Percentiles rank a stretch among this genome's conserved stretches.
These are phyloP conservation scores for Sungouiella thailandica DNA, from an alignment of 805 yeast species.

Conservation along the genomic window DNA sequence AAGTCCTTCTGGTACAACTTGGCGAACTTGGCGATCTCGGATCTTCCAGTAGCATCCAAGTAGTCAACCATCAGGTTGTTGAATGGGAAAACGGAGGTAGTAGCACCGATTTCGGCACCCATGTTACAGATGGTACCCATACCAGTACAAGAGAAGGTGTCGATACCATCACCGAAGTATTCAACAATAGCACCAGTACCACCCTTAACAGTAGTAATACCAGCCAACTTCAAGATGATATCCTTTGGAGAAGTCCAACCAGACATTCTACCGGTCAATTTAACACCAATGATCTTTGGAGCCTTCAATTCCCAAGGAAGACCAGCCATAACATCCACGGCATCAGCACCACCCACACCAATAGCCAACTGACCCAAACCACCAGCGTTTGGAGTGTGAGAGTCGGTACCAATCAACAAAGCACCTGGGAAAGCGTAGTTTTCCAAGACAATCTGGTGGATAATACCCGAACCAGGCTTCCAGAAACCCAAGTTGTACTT, in stretches of 20 bases:
- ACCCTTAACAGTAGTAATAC: conserved; percentile 93
- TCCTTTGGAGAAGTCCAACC: conserved; percentile 99
- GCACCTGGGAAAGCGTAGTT: conserved; percentile 98
- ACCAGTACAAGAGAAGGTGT: conserved; percentile 92
- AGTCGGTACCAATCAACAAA: conserved; percentile 92
- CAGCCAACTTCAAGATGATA: conserved; percentile 88
- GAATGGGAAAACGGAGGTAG: conserved; percentile 97
- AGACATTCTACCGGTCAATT: conserved; percentile 82
- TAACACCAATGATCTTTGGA: conserved; percentile 92
- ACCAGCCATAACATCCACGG: conserved; percentile 93
- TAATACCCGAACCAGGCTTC: conserved; percentile 98
- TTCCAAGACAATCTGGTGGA: conserved; percentile 94
- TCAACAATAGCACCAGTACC: conserved; percentile 97
- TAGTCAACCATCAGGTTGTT: conserved; percentile 84
- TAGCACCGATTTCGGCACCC: conserved; percentile 99
- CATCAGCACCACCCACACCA: conserved; percentile 99
- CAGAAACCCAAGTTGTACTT: conserved; percentile 97
- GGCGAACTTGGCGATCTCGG: conserved; percentile 80
- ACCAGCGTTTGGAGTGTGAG: conserved; percentile 98
- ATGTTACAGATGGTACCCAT: conserved; percentile 99
- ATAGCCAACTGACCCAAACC: conserved; percentile 97
- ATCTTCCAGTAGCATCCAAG: conserved; percentile 81
- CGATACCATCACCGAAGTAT: conserved; percentile 94
- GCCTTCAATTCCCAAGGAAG: conserved; percentile 98
- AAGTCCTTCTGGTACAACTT: conserved; percentile 54